Evolutionary conservation across 441 rosid species (phyloP), one percentile per base, ranked within the genome.

Genomic region (Sinapis alba): DNA sequence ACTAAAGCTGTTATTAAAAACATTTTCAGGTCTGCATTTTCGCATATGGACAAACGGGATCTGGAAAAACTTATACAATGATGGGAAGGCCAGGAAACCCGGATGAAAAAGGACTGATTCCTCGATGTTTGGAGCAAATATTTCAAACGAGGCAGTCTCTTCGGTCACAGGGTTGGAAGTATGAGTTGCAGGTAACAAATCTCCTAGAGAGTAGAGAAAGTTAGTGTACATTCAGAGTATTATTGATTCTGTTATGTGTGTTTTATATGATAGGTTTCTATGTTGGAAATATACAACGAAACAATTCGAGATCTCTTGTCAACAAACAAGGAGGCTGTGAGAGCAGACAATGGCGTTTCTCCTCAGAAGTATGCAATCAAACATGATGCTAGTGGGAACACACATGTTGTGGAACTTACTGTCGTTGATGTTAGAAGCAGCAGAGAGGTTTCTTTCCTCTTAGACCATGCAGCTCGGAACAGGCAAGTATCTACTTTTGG

Each of bases 41-140:
- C 75, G 98, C 99, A 19, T 96, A 93, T 58, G 99, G 99, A 41
- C 99, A 96, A 77, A 96, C 99, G 0, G 99, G 99, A 41, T 93
- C 99, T 1, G 98, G 99, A 7, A 96, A 96, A 81, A 96, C 99
- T 13, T 91, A 96, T 72, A 93, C 99, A 24, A 93, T 96, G 99
- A 88, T 96, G 98, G 99, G 99, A 51, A 91, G 86, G 76, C 93
- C 97, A 20, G 93, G 88, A 68, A 80, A 83, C 26, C 73, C 69
- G 9, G 97, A 88, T n/a, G 91, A 88, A 72, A 90, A 90, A 80
- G 99, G 99, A 34, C 69, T 96, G 62, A 93, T 96, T 47, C 99
- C 99, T 0, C 93, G 97, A 26, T 91, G 97, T 6, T 78, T 96
- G 13, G 98, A 96, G 70, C 98, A 96, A 62, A 90, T 96, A 76